phyloP scores from a whole-genome alignment of 306 rosid genomes.

The Castanospermum australe region DNA sequence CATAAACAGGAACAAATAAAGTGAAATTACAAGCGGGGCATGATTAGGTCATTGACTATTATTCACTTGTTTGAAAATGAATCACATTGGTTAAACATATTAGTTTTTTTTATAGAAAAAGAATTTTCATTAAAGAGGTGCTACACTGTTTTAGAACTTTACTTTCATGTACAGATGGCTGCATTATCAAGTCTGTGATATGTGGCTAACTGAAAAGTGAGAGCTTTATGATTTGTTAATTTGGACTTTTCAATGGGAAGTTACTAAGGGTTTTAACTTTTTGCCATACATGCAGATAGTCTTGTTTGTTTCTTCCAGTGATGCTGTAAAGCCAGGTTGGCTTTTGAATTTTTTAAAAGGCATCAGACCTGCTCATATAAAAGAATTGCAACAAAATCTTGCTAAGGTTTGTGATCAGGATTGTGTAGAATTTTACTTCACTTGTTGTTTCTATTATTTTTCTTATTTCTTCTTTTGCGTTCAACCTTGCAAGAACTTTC shows the following conservation, averaged over 20 bases:
- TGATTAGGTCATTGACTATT: no score
- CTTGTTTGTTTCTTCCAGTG: conserved; percentile 60
- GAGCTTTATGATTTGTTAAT: conserved; percentile 9
- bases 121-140: no score
- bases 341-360: conserved; percentile 52
- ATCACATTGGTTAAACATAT: no score
- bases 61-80: no score
- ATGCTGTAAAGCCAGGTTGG: conserved; percentile 58
- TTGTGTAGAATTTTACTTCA: not conserved
- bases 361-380: conserved; percentile 38
- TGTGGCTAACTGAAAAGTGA: conserved; percentile 8
- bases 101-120: no score
- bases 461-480: not conserved
- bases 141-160: no score
- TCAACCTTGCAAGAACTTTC: not conserved
- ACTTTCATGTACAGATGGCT: not conserved
- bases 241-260: conserved; percentile 14
- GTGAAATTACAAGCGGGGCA: no score
- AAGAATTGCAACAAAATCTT: conserved; percentile 51
- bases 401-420: conserved; percentile 46
- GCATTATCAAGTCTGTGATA: not conserved
- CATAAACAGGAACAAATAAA: no score
- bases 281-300: conserved; percentile 40
- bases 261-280: not conserved
- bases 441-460: not conserved